Conservation (phyloP, 129 eudicot genomes). For the Sambucus nigra region DNA sequence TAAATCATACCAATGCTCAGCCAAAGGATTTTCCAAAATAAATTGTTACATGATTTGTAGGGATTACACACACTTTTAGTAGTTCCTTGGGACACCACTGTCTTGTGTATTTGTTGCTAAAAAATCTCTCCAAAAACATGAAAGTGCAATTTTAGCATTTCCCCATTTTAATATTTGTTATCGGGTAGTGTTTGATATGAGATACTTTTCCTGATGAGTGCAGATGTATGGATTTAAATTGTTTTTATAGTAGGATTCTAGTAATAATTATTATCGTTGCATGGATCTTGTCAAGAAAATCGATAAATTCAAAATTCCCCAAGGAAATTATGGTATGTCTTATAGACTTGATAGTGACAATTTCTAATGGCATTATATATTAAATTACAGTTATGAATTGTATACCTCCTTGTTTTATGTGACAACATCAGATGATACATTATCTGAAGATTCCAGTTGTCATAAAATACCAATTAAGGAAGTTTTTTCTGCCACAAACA, state of each 20-base stretch:
- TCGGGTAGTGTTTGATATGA: too few species aligned
- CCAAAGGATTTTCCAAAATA: too few species aligned
- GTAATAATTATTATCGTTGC: constrained; percentile 14
- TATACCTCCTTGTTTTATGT: not conserved
- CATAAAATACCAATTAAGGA: constrained; percentile 39
- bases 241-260: constrained; percentile 31
- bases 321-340: constrained; percentile 13
- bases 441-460: constrained; percentile 20
- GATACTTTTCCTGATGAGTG: too few species aligned
- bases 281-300: constrained; percentile 27
- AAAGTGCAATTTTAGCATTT: too few species aligned
- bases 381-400: not conserved
- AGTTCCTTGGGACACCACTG: too few species aligned
- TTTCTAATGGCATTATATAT: too few species aligned
- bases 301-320: constrained; percentile 6
- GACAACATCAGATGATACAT: constrained; percentile 19
- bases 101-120: not conserved
- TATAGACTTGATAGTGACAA: not conserved
- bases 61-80: too few species aligned
- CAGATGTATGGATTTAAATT: constrained; percentile 43
- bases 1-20: too few species aligned
- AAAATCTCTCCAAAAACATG: too few species aligned
- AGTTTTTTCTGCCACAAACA: constrained; percentile 49
- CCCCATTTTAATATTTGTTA: not conserved
- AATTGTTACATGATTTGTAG: too few species aligned